Percentiles rank a stretch among this genome's conserved stretches.
These are phyloP conservation scores for Hyaloscypha finlandica DNA, from an alignment of 495 filamentous ascomycete species.

Conservation along the genomic window DNA sequence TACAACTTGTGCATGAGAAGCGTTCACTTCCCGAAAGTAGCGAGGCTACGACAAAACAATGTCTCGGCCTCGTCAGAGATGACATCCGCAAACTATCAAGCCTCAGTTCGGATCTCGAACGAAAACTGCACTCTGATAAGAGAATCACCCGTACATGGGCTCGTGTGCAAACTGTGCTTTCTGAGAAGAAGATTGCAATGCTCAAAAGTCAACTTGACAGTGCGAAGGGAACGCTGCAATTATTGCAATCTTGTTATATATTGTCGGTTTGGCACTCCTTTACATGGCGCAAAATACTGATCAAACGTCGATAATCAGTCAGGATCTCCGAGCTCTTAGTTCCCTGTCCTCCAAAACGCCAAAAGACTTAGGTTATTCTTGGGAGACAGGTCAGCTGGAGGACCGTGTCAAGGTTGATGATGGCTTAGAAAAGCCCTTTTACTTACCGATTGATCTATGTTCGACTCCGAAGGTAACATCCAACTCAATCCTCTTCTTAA, in stretches of 20 bases:
- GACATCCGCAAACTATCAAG: conserved; percentile 12
- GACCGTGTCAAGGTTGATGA: conserved; percentile 13
- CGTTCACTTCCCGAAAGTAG: conserved; percentile 10
- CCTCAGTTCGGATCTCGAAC: conserved; percentile 12
- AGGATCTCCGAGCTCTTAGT: conserved; percentile 10
- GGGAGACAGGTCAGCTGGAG: conserved; percentile 8
- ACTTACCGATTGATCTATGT: conserved; percentile 10
- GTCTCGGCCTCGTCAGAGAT: conserved; percentile 5
- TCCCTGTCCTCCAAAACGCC: conserved; percentile 10
- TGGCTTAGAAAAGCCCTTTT: conserved; percentile 10
- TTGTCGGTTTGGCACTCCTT: not conserved
- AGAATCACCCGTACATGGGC: conserved; percentile 9
- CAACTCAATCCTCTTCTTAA: conserved; percentile 2
- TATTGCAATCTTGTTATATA: conserved; percentile 8
- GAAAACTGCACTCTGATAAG: conserved; percentile 10
- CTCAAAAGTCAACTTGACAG: conserved; percentile 3
- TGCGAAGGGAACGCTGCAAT: conserved; percentile 9
- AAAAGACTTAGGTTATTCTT: conserved; percentile 7
- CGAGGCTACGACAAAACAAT: conserved; percentile 6
- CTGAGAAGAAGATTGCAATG: conserved; percentile 14
- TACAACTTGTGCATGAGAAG: conserved; percentile 10
- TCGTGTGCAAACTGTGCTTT: conserved; percentile 14
- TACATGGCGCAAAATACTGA: not conserved
- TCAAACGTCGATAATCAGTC: conserved; percentile 5
- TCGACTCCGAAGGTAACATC: conserved; percentile 10